These are phyloP conservation scores for Haberlea rhodopensis DNA, from an alignment of 257 asterid species.

Conservation along the genomic window DNA sequence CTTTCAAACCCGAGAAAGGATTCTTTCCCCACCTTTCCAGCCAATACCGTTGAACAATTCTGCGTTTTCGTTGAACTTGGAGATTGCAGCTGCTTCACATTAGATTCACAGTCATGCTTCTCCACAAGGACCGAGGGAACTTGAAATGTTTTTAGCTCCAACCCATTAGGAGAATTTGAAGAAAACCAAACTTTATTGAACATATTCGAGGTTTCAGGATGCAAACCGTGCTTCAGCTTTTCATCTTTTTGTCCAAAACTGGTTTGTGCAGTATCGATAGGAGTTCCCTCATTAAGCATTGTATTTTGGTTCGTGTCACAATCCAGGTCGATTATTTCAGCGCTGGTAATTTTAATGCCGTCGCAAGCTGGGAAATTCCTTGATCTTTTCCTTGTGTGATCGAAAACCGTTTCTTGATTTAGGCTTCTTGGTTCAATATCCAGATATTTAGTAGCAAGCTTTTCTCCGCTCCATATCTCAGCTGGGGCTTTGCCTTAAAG, in stretches of 20 bases:
- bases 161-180: slow-evolving; percentile 8
- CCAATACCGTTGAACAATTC: slow-evolving; percentile 36
- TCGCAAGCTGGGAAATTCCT: slow-evolving; percentile 34
- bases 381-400: slow-evolving; percentile 37
- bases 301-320: slow-evolving; percentile 20
- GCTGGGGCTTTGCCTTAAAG: slow-evolving; percentile 26
- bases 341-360: slow-evolving; percentile 24
- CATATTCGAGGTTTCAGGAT: slow-evolving; percentile 16
- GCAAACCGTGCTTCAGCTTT: slow-evolving; percentile 12
- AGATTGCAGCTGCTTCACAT: slow-evolving; percentile 31
- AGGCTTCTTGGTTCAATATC: slow-evolving; percentile 28
- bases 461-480: slow-evolving; percentile 37
- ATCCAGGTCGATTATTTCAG: slow-evolving; percentile 20
- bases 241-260: slow-evolving; percentile 10
- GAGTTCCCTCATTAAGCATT: slow-evolving; percentile 18
- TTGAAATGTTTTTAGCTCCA: slow-evolving; percentile 21
- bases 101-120: slow-evolving; percentile 24
- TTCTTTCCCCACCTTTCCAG: slow-evolving; percentile 38
- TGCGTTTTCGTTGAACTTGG: slow-evolving; percentile 39
- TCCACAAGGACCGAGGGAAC: slow-evolving; percentile 12
- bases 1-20: slow-evolving; percentile 66
- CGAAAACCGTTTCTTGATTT: slow-evolving; percentile 34
- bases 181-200: slow-evolving; percentile 23
- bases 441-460: slow-evolving; percentile 25
- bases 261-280: background rate